Evolutionary conservation across 495 filamentous ascomycete genomes (phyloP).

Genomic region (Acidomyces sp.): DNA sequence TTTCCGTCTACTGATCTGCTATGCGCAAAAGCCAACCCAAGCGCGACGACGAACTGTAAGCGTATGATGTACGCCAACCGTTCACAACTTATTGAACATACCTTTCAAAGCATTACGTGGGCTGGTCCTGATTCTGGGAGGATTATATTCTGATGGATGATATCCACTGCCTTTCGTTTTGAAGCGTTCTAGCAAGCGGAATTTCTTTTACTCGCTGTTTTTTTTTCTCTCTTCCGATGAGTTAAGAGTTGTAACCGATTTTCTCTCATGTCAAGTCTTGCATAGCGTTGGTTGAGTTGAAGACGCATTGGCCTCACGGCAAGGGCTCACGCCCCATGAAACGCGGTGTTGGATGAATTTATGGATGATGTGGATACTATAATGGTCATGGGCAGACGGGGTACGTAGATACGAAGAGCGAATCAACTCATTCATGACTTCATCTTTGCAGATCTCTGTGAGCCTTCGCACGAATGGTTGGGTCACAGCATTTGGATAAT

Average conservation of each 20-base stretch:
- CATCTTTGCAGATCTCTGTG: no score
- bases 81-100: background rate
- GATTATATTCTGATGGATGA: background rate
- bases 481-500: no score
- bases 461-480: no score
- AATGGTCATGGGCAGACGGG: no score
- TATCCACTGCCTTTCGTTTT: no score
- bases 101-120: constrained; percentile 2
- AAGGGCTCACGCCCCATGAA: constrained; percentile 13
- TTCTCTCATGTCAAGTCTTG: background rate
- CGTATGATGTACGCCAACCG: constrained; percentile 27
- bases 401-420: no score
- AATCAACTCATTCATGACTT: no score
- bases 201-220: constrained; percentile 5
- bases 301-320: constrained; percentile 20
- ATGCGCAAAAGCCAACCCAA: constrained; percentile 67
- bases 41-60: constrained; percentile 45
- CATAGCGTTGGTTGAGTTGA: constrained; percentile 8
- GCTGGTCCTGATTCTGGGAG: constrained; percentile 12
- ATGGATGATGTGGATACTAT: no score
- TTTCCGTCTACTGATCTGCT: constrained; percentile 80
- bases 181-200: constrained; percentile 14
- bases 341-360: no score
- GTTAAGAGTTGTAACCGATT: constrained; percentile 1
- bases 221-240: background rate